Percentiles rank a stretch among this genome's conserved stretches.
Conservation (phyloP, 1,284 basidiomycete genomes). For the Psilocybe mexicana region DNA sequence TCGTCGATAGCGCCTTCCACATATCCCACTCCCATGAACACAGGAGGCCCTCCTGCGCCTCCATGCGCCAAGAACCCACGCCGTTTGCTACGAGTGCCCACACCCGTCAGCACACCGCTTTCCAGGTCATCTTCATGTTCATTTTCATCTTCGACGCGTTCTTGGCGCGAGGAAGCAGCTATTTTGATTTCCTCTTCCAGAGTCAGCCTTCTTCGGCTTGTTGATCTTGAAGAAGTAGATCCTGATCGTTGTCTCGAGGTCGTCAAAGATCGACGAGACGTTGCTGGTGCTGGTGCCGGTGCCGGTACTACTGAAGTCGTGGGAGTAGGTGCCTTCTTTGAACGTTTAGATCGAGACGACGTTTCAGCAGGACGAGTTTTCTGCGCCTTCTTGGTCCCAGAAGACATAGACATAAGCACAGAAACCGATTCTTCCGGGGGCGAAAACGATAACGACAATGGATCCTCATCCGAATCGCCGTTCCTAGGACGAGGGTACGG, state of each 20-base stretch:
- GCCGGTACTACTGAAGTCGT: background rate
- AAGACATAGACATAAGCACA: background rate
- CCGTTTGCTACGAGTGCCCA: slow-evolving; percentile 52
- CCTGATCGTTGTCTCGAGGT: background rate
- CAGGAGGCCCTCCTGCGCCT: slow-evolving; percentile 65
- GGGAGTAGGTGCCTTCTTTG: background rate
- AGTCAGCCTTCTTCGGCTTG: slow-evolving; percentile 42
- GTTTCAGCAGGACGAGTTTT: background rate
- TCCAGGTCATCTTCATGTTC: slow-evolving; percentile 34
- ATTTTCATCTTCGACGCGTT: slow-evolving; percentile 22
- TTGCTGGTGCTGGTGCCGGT: background rate
- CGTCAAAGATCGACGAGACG: background rate
- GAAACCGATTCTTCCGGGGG: slow-evolving; percentile 10
- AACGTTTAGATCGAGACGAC: background rate
- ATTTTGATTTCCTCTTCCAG: slow-evolving; percentile 64
- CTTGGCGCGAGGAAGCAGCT: slow-evolving; percentile 28
- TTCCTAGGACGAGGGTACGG: background rate
- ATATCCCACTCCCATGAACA: slow-evolving; percentile 68
- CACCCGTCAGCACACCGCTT: slow-evolving; percentile 48
- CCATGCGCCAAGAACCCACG: slow-evolving; percentile 71
- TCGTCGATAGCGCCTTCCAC: slow-evolving; percentile 43
- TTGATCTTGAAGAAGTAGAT: background rate
- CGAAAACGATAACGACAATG: slow-evolving; percentile 23
- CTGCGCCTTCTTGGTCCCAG: background rate
- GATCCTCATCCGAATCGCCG: slow-evolving; percentile 22